These are phyloP conservation scores for Mrakia blollopis DNA, from an alignment of 768 basidiomycete species.

Conservation along the genomic window DNA sequence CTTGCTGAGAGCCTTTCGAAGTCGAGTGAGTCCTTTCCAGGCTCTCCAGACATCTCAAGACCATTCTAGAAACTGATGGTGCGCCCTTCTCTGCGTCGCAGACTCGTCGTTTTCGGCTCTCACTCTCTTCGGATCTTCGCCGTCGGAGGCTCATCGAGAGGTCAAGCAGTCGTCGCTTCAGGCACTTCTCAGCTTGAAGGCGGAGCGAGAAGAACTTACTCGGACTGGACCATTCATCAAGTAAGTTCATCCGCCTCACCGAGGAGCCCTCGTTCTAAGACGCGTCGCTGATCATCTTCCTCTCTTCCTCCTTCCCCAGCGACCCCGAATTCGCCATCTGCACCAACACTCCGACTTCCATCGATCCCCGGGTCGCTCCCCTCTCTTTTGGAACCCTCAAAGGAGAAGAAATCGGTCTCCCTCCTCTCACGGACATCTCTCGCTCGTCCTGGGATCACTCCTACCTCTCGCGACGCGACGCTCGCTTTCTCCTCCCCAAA, in stretches of 20 bases:
- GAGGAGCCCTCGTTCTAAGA: background rate
- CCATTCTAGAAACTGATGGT: background rate
- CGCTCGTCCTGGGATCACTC: constrained; percentile 63
- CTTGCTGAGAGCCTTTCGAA: constrained; percentile 65
- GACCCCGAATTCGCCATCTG: constrained; percentile 55
- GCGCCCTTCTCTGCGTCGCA: constrained; percentile 35
- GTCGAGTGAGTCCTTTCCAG: constrained; percentile 50
- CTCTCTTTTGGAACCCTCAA: constrained; percentile 39
- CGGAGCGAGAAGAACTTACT: background rate
- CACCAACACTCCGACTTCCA: constrained; percentile 35
- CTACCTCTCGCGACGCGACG: constrained; percentile 68
- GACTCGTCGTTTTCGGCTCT: constrained; percentile 74
- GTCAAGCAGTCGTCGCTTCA: constrained; percentile 33
- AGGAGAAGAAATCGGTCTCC: constrained; percentile 45
- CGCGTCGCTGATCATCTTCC: background rate
- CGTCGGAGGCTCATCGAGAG: constrained; percentile 51
- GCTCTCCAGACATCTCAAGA: background rate
- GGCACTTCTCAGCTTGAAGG: constrained; percentile 12
- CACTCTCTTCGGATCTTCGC: constrained; percentile 59
- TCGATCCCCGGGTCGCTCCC: constrained; percentile 43
- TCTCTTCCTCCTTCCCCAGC: constrained; percentile 43
- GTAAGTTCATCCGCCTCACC: background rate
- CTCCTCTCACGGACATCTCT: constrained; percentile 60
- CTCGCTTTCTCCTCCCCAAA: constrained; percentile 81
- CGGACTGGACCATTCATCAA: background rate